Evolutionary conservation across 768 basidiomycete genomes (phyloP), one percentile per base, ranked within the genome.

Genomic region (Tricholoma matsutake): DNA sequence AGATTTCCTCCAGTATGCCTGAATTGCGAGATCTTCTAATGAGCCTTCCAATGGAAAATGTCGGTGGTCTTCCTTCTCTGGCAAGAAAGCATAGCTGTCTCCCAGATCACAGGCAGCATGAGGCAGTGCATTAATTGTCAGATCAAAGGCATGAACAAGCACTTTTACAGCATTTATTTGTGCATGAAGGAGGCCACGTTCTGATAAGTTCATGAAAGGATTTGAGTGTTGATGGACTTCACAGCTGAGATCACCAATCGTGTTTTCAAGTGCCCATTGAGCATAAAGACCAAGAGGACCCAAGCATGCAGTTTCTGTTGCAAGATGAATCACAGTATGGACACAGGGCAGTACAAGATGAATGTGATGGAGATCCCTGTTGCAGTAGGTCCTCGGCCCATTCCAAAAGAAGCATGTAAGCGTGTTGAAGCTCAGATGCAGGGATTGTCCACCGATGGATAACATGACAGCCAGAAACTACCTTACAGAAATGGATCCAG

Each of bases 221-320:
- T 57, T 63, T 1, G 63, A 68, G 4, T 45, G 55, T 51, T 66
- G 65, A n/a, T 49, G 16, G 7, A 68, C 55, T 34, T 65, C 59
- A 18, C n/a, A 11, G 41, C 41, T 9, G 8, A 43, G 41, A 43
- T 43, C 18, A 3, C 62, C 63, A 57, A 64, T 67, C 8, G 41
- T 53, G 6, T 57, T 13, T 52, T 65, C 62, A 54, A 67, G 63
- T 2, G 63, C 63, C 51, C 54, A 67, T 31, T 67, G 62, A n/a
- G 70, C 62, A n/a, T 56, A 65, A 1, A 39, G 47, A 6, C 53
- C 58, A 0, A 57, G 64, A 31, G 70, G 69, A 0, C 75, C 75
- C 41, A 43, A 43, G 41, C n/a, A 18, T 4, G n/a, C 41, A 43
- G 41, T 43, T 18, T 43, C 41, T 43, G 41, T 9, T 18, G 41